Evolutionary conservation across 73 alveolate species (phyloP), one percentile per base, ranked within the genome.

Genomic region (Stentor roeselii): DNA sequence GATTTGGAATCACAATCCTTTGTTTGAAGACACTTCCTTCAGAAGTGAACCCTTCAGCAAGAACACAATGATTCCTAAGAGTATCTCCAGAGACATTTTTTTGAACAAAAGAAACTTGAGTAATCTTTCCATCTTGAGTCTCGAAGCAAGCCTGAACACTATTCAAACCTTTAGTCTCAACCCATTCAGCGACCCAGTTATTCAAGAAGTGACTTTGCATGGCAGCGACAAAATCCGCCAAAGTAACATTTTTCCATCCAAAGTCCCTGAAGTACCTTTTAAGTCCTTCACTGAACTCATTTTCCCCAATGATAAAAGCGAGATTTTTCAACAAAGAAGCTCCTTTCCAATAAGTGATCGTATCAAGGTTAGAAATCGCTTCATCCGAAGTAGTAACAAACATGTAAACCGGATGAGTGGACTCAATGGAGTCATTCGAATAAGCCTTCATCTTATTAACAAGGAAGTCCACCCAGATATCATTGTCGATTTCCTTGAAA

Each of bases 261-360:
- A 85, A 95, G 61, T 88, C 89, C 60, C 89, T 84, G 82, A 97
- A 93, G 84, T 97, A 97, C 42, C 78, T 78, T 85, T 92, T 89
- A 41, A 90, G 82, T 27, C 99, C 99, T 77, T 93, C 92, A 35
- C 92, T 85, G 78, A 97, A 92, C 21, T 93, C 92, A 31, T 92
- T 94, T 85, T 90, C 93, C 11, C 99, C 99, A 83, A 97, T 92
- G 74, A 80, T 89, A 86, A 95, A 93, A 82, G 85, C 86, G 84
- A 95, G 86, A 90, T 95, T 91, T 83, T 90, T 89, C 74, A 97
- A 92, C 80, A 95, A 78, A 35, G 99, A 86, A 59, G 99, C 95
- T 36, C 99, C 99, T 88, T 97, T 97, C 60, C 98, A 97, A 87
- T 97, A 97, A 0, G 98, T 95, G 60, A 97, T 96, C 34, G 97